Percentiles rank a stretch among this genome's conserved stretches.
These are phyloP conservation scores for Ministeria vibrans DNA, from an alignment of 78 protist species.

Conservation along the genomic window DNA sequence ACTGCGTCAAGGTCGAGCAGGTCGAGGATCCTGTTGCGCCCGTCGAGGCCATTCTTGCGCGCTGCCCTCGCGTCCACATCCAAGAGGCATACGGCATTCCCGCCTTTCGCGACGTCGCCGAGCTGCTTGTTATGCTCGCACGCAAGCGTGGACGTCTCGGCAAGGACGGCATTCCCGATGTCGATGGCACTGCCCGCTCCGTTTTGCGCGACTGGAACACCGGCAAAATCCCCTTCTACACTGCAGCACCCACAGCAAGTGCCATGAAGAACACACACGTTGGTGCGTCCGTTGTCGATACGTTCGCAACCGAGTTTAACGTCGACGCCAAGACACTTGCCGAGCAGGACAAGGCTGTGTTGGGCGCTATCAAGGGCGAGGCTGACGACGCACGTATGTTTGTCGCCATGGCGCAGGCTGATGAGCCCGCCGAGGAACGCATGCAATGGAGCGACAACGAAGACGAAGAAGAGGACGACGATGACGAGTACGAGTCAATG, in stretches of 20 bases:
- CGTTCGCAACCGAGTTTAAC: too few relatives aligned
- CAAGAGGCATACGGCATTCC: constrained; percentile 29
- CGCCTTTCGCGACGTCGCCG: not conserved
- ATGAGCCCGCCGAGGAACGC: too few relatives aligned
- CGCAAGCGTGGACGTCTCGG: constrained; percentile 17
- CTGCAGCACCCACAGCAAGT: constrained; percentile 23
- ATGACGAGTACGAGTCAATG: too few relatives aligned
- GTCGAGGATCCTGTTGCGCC: constrained; percentile 57
- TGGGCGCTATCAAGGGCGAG: too few relatives aligned
- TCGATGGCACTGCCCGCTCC: constrained; percentile 7
- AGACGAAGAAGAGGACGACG: too few relatives aligned
- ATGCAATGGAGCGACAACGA: too few relatives aligned
- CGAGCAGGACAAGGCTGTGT: too few relatives aligned
- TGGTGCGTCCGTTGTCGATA: too few relatives aligned
- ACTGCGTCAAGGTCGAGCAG: constrained; percentile 52
- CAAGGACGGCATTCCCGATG: constrained; percentile 24
- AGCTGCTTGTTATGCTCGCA: constrained; percentile 21
- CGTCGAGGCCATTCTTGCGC: constrained; percentile 18
- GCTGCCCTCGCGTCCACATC: constrained; percentile 20
- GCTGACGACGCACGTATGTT: too few relatives aligned
- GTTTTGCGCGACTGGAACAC: constrained; percentile 35
- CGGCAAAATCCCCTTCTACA: constrained; percentile 43
- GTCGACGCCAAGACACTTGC: too few relatives aligned
- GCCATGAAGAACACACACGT: too few relatives aligned
- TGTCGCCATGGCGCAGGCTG: too few relatives aligned